Evolutionary conservation across 1,284 basidiomycete species (phyloP), one percentile per base, ranked within the genome.

Genomic region (Trichosporon ovoides): DNA sequence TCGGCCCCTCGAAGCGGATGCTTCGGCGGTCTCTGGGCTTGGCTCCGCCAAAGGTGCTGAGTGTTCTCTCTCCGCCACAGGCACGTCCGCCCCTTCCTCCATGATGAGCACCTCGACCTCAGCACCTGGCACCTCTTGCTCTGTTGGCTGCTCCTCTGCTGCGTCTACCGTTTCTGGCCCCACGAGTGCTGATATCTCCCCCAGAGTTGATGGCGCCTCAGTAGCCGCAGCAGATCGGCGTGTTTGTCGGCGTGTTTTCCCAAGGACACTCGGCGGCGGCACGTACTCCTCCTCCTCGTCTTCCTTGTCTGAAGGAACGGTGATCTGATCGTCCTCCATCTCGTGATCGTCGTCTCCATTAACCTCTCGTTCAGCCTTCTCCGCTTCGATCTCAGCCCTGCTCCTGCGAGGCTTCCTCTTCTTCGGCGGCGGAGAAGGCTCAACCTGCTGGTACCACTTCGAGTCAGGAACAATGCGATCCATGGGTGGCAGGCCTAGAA

Each of bases 401-500:
- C 19, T 7, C 38, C 18, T 34, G 40, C 28, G 51, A 19, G 16
- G 35, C 20, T n/a, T 28, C 46, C 14, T n/a, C 52, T 53, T 58
- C 51, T 37, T 53, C 14, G 11, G 14, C 3, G 49, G n/a, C n/a
- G n/a, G n/a, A n/a, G n/a, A n/a, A n/a, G n/a, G 33, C 38, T 57
- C n/a, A 7, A 49, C 48, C 43, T 52, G 53, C 38, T 53, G 31
- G 52, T 64, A 66, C 62, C 63, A 65, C 9, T 59, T 64, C 1
- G 57, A 60, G 37, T 55, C 52, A 3, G 70, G 70, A 24, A 56
- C 55, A 14, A 62, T 56, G 56, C 66, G 58, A 28, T 60, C 62
- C 19, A 70, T 55, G 16, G 63, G 65, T 18, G 60, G 58, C 12
- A 74, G 48, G 7, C 63, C 64, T 7, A 74, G 53, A 1, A 61